Conservation (phyloP, 1,139 yeast species). For the Saccharomyces hybrid region DNA sequence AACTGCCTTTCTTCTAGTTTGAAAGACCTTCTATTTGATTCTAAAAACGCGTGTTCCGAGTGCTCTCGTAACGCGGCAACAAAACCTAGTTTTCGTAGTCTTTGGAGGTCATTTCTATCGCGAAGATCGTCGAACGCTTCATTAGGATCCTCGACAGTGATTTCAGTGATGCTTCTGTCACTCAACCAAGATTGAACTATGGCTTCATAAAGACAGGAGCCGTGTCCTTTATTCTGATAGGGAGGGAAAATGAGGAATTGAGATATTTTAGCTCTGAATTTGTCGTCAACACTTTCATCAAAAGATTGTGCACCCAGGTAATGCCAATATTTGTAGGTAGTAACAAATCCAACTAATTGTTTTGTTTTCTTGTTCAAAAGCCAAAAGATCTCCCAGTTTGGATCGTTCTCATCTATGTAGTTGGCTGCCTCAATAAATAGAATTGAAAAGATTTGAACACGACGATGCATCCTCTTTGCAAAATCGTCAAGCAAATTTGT, state of each 20-base stretch:
- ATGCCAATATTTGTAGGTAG: slow-evolving; percentile 79
- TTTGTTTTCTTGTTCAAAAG: slow-evolving; percentile 28
- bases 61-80: slow-evolving; percentile 21
- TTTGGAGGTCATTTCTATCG: slow-evolving; percentile 67
- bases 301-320: slow-evolving; percentile 53
- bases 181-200: slow-evolving; percentile 49
- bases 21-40: slow-evolving; percentile 30
- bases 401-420: slow-evolving; percentile 68
- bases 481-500: slow-evolving; percentile 33
- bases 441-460: slow-evolving; percentile 73
- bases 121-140: slow-evolving; percentile 88
- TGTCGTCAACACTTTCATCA: slow-evolving; percentile 38
- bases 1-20: slow-evolving; percentile 79
- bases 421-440: slow-evolving; percentile 92
- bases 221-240: slow-evolving; percentile 63
- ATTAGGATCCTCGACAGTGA: slow-evolving; percentile 92
- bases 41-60: slow-evolving; percentile 39
- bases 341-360: slow-evolving; percentile 65
- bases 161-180: slow-evolving; percentile 53
- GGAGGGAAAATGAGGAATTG: slow-evolving; percentile 84
- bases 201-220: slow-evolving; percentile 54
- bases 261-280: slow-evolving; percentile 67
- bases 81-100: slow-evolving; percentile 37
- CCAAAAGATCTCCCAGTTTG: slow-evolving; percentile 57
- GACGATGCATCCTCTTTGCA: slow-evolving; percentile 45